These are phyloP conservation scores for Sordariomycetes sp. DNA, from an alignment of 2,329 filamentous ascomycete genomes.

Conservation along the genomic window DNA sequence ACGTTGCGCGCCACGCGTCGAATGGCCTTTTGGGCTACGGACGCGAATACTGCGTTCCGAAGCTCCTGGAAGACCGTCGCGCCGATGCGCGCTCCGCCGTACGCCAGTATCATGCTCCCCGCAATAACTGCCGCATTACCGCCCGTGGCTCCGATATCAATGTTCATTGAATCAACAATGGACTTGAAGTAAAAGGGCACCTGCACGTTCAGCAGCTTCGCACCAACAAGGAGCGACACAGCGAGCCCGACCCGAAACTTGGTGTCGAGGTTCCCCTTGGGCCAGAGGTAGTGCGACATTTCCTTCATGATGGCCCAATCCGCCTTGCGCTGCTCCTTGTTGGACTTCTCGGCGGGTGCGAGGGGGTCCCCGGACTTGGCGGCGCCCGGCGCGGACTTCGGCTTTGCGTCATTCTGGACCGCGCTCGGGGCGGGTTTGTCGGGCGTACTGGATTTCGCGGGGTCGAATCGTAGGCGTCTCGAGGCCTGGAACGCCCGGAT, in stretches of 20 bases:
- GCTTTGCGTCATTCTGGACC: not conserved
- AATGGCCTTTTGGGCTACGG: slow-evolving; percentile 93
- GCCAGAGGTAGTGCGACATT: slow-evolving; percentile 94
- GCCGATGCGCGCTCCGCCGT: slow-evolving; percentile 78
- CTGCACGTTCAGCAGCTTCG: slow-evolving; percentile 93
- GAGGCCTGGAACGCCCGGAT: not conserved
- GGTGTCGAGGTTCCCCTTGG: slow-evolving; percentile 66
- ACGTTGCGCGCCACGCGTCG: slow-evolving; percentile 82
- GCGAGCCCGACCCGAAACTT: slow-evolving; percentile 76
- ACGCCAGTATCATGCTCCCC: slow-evolving; percentile 85
- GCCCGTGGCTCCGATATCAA: slow-evolving; percentile 77
- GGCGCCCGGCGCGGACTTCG: not conserved
- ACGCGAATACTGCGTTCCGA: slow-evolving; percentile 92
- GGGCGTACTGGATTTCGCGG: not conserved
- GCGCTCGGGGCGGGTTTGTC: not conserved
- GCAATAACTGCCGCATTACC: slow-evolving; percentile 82
- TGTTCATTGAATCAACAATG: slow-evolving; percentile 95
- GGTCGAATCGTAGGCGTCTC: not conserved
- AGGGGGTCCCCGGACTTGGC: slow-evolving; percentile 33
- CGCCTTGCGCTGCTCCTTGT: slow-evolving; percentile 83
- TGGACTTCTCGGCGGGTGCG: slow-evolving; percentile 48
- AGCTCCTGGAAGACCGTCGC: slow-evolving; percentile 86
- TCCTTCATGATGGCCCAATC: slow-evolving; percentile 99
- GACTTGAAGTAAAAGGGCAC: slow-evolving; percentile 98
- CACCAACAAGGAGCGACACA: slow-evolving; percentile 71